Evolutionary conservation across 176 grass and related monocot genomes (phyloP), one percentile per base, ranked within the genome.

Genomic region (Pharus latifolius): DNA sequence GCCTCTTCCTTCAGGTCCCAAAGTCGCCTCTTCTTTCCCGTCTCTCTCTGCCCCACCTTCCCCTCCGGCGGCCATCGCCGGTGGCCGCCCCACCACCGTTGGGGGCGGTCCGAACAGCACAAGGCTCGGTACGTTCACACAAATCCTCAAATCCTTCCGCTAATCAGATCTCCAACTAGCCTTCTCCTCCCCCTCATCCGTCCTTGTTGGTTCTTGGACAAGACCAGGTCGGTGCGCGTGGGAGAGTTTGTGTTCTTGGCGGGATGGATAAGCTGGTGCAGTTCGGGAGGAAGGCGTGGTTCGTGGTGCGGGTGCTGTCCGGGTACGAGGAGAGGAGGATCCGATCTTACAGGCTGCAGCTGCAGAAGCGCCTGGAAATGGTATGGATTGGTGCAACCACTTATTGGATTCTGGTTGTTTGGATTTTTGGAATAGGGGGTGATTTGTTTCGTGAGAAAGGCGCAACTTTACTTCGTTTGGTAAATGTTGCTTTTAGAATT

Each of bases 251-350:
- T 17, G 7, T 61, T 44, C 10, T 19, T 6, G 25, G 26, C 0
- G 50, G 45, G 55, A 96, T 96, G 92, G 84, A 92, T 64, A 96
- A 82, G 79, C 80, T 92, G 60, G 28, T 84, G 58, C 60, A 92
- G 20, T 89, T 92, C 80, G 85, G 88, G 57, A 84, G 74, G 74
- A 96, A 84, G 72, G 88, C 77, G 12, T 96, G 92, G 92, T 96
- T 96, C 76, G 5, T 89, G 60, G 82, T 82, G n/a, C 82, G 80
- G 65, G 88, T 96, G 48, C 68, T 96, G 31, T 82, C 88, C 7
- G 93, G 88, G 26, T 89, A 90, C 26, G 93, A 92, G 80, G 88
- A 96, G 81, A 89, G 86, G 83, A 87, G 77, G 85, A 96, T 96
- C 72, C 78, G 93, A 37, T 48, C 88, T 33, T 85, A 92, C 79